phyloP scores from a whole-genome alignment of 306 rosid genomes.

The Fragaria nilgerrensis region DNA sequence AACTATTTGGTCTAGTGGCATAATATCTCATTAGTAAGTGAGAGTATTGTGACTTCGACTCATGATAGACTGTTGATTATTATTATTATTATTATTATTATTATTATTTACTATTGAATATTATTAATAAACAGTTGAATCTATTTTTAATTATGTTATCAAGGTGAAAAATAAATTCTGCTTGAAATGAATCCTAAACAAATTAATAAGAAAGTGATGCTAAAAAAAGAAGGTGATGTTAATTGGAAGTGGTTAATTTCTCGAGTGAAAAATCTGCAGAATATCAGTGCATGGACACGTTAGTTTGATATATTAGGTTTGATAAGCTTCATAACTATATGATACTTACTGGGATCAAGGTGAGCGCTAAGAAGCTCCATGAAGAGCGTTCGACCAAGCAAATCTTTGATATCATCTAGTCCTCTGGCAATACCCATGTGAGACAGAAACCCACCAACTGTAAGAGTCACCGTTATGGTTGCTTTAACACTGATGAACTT shows the following conservation, averaged over 20 bases:
- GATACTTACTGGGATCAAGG: slow-evolving; percentile 52
- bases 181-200: no score
- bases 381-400: slow-evolving; percentile 47
- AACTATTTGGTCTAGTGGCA: no score
- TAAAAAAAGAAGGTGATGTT: neutral
- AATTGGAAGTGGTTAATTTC: neutral
- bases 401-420: slow-evolving; percentile 45
- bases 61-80: no score
- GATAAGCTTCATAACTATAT: neutral
- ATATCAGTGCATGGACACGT: neutral
- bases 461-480: slow-evolving; percentile 33
- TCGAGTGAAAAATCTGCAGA: neutral
- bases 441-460: slow-evolving; percentile 41
- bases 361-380: slow-evolving; percentile 56
- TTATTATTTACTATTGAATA: no score
- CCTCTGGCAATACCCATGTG: slow-evolving; percentile 34
- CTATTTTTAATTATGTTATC: no score
- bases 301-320: neutral
- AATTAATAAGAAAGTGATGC: no score
- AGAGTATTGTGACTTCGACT: no score
- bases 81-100: no score
- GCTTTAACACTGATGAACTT: slow-evolving; percentile 34
- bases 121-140: no score
- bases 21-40: no score
- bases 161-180: no score